These are phyloP conservation scores for Thraustochytrium sp. DNA, from an alignment of 352 stramenopile species.

Conservation along the genomic window DNA sequence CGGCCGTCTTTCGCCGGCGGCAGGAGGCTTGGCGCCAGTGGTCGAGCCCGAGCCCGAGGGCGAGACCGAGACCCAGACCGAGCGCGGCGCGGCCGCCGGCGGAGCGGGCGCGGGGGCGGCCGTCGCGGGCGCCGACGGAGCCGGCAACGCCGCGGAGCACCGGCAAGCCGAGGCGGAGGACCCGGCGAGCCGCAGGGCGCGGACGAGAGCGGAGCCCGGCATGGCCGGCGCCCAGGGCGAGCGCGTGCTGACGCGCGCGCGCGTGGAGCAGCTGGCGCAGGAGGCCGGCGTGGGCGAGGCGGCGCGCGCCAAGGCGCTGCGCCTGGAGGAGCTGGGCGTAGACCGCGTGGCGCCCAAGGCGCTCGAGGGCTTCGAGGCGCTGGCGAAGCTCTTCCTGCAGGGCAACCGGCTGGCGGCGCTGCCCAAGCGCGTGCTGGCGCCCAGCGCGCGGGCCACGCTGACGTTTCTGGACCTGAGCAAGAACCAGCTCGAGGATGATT, in stretches of 20 bases:
- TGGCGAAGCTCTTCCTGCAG: slow-evolving; percentile 8
- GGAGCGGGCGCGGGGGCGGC: too few species aligned
- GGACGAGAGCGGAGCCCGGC: background rate
- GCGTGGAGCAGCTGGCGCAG: background rate
- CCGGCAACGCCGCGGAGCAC: too few species aligned
- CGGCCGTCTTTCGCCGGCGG: too few species aligned
- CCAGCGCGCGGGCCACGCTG: background rate
- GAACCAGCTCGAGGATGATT: background rate
- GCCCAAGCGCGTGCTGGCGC: background rate
- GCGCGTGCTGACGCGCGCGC: background rate
- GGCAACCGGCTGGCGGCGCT: background rate
- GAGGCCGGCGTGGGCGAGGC: background rate
- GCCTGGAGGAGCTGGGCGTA: background rate
- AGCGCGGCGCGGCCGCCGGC: too few species aligned
- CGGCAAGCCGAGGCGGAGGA: too few species aligned
- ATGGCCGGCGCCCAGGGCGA: background rate
- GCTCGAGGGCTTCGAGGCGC: background rate
- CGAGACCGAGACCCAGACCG: too few species aligned
- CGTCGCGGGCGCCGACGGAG: too few species aligned
- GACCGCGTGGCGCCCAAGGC: background rate
- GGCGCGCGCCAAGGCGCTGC: background rate
- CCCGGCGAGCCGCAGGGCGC: background rate
- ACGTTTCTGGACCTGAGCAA: slow-evolving; percentile 21
- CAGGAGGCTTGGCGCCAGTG: too few species aligned
- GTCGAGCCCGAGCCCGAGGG: too few species aligned